These are phyloP conservation scores for Rhynchospora pubera DNA, from an alignment of 176 grass and related monocot species.

Conservation along the genomic window DNA sequence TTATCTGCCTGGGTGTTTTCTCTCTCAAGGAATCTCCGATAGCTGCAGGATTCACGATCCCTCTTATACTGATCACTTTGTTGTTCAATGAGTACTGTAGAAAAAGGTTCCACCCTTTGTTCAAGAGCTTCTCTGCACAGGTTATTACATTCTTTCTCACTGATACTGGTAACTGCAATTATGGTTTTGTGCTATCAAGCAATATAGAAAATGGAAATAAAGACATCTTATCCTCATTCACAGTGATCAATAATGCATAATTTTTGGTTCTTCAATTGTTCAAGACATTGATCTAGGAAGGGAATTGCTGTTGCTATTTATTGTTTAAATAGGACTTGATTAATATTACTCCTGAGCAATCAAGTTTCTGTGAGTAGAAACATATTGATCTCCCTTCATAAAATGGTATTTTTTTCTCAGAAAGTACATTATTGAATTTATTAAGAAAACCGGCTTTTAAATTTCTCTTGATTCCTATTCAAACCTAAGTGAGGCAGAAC, in stretches of 20 bases:
- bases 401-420: neutral
- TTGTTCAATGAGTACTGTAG: conserved; percentile 86
- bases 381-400: neutral
- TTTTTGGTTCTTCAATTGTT: neutral
- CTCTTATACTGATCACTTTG: conserved; percentile 68
- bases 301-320: neutral
- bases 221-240: neutral
- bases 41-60: conserved; percentile 64
- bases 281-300: neutral
- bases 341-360: neutral
- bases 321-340: neutral
- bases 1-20: conserved; percentile 88
- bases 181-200: neutral
- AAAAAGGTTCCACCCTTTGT: conserved; percentile 65
- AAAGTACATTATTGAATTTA: neutral
- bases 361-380: neutral
- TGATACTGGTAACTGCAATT: neutral
- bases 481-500: no score
- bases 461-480: neutral
- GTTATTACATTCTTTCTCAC: conserved; percentile 27
- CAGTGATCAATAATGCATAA: neutral
- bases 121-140: conserved; percentile 67
- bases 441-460: neutral
- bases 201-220: neutral
- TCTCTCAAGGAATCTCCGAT: conserved; percentile 72